Evolutionary conservation across 768 basidiomycete genomes (phyloP), one percentile per base, ranked within the genome.

Genomic region (Nidularia sp.): DNA sequence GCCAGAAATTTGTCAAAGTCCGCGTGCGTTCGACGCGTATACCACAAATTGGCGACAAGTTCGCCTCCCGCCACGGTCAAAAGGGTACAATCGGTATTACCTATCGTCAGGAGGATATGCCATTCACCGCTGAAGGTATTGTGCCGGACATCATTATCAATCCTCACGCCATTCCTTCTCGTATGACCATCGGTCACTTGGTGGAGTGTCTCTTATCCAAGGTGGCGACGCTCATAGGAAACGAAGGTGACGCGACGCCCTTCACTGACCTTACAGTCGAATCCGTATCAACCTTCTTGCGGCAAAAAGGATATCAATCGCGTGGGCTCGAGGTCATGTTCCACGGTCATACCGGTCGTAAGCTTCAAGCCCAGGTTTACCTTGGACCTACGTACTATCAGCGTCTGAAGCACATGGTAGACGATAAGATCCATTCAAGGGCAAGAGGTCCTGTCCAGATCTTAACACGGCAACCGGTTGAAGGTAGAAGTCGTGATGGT

Each of bases 41-140:
- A 51, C 97, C 97, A 32, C 96, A 99, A 68, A 97, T 89, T 50
- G 97, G 97, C 39, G 97, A 99, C 78, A 99, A 99, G 72, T 99
- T 99, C 59, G 97, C 97, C 1, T 99, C 97, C 45, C 90, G 97
- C 64, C 97, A 99, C 64, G 97, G 97, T 62, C 97, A 99, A 73
- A 99, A 99, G 76, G 97, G 97, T 70, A 99, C 97, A 7, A 96
- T 98, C 56, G 97, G 97, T 71, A 97, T 99, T 70, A 98, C 96
- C 0, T 99, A 99, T 66, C 92, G 97, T 48, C 97, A 98, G 68
- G 97, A 99, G 69, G 97, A 99, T 66, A 98, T 99, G 97, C 97
- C 97, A 32, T 99, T 98, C 75, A 96, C 94, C 2, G 85, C 87
- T 2, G 94, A 98, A 65, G 97, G 97, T 53, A 93, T 98, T 61